Conservation (phyloP, 2,329 filamentous ascomycete species). For the Aureobasidium sp. region DNA sequence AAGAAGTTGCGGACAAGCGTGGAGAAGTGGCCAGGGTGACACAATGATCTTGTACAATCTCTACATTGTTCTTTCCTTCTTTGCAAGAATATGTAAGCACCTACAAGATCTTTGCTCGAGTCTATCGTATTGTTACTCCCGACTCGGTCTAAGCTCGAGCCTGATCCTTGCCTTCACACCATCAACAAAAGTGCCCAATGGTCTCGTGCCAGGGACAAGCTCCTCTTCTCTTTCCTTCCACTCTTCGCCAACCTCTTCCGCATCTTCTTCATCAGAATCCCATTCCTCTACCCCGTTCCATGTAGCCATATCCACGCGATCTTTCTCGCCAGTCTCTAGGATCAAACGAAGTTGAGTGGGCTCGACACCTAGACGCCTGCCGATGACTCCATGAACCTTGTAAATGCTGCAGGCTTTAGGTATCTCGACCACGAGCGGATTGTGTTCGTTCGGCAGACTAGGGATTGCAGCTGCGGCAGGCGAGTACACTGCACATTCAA, state of each 20-base stretch:
- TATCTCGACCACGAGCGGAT: slow-evolving; percentile 38
- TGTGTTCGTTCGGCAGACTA: slow-evolving; percentile 15
- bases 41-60: not conserved
- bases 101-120: not conserved
- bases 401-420: slow-evolving; percentile 76
- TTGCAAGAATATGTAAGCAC: not conserved
- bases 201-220: slow-evolving; percentile 67
- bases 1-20: not conserved
- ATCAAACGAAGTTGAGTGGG: slow-evolving; percentile 60
- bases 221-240: slow-evolving; percentile 74
- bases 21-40: not conserved
- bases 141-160: slow-evolving; percentile 45
- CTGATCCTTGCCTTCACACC: slow-evolving; percentile 60
- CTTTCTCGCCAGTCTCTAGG: slow-evolving; percentile 89
- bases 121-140: not conserved
- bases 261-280: slow-evolving; percentile 33
- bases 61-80: not conserved
- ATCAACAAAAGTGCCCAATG: slow-evolving; percentile 77
- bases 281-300: slow-evolving; percentile 28
- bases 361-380: slow-evolving; percentile 55
- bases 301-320: slow-evolving; percentile 59
- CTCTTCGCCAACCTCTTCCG: slow-evolving; percentile 29
- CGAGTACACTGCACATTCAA: slow-evolving; percentile 49
- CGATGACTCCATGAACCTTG: slow-evolving; percentile 67
- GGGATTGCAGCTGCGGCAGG: slow-evolving; percentile 30